Base-by-base conservation (phyloP, 106 monocot genomes). In the Cymbidium sinense region DNA sequence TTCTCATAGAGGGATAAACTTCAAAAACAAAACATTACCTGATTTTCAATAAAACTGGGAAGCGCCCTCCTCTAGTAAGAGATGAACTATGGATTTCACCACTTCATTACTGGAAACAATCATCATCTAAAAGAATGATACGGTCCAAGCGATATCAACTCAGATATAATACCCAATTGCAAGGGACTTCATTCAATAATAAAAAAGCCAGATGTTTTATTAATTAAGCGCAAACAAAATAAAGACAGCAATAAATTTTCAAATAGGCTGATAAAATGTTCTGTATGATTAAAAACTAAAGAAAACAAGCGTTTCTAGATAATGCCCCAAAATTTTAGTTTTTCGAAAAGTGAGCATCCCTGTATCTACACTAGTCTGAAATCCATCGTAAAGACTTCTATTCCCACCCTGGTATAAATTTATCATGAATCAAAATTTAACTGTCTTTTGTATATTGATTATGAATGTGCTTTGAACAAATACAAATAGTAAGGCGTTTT, bases 11-110 rank as follows among this genome's bases (percentile, higher is more conserved):
- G 2, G 13, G 13, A 11, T 1, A 47, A 47, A 41, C 9, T 41
- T 47, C 1, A 67, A 67, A 34, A 67, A 13, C 30, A 67, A 31
- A 31, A 0, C 15, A 31, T 3, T 13, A 67, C 33, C 67, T 67
- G 31, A 67, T 23, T 17, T 67, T 67, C 33, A 72, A 50, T 79
- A 81, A 39, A 21, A 28, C 36, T 61, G 70, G 76, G 62, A 78
- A 79, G 90, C 94, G 20, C 82, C 95, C 91, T 99, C 99, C 83
- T 92, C 92, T 28, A 95, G 75, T 79, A 99, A 74, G 52, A 99
- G 83, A 76, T 92, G 86, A 76, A 90, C 79, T 54, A 99, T 95
- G 30, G 94, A 89, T 55, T 73, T 90, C 39, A 95, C 89, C 50
- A 99, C 90, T 84, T 95, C 92, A 79, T 95, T 93, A 58, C 86